Base-by-base conservation (phyloP, 768 basidiomycete genomes). In the Pleurotus djamor region DNA sequence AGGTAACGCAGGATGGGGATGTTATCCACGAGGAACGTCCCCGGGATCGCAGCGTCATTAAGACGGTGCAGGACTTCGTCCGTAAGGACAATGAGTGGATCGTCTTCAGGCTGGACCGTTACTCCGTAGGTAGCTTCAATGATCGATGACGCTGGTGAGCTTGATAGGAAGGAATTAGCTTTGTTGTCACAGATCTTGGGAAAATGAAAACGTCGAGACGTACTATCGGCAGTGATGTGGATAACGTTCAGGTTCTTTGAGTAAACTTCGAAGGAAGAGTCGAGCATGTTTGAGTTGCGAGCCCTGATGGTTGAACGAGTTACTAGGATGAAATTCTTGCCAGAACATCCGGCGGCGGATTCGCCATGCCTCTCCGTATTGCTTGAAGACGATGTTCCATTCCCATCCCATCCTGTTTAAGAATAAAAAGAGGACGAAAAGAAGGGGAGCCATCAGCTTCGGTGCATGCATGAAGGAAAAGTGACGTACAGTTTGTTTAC, bases 311-410 rank as follows among this genome's bases (percentile, higher is more conserved):
- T 68, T 60, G 12, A 56, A 52, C 1, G 69, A 64, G 1, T 74
- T 73, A 32, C 67, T 64, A 0, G 67, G 62, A 54, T 76, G 72
- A 59, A 81, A 76, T 55, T 80, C 72, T 48, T 75, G 66, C 36
- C 72, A 70, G 63, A 82, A 79, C 9, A 74, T 49, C 14, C 74
- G 70, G 5, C 82, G 72, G 17, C 74, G 73, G 9, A 69, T 68
- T 50, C 70, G 74, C 81, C 81, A 81, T 33, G 51, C 47, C 36
- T 71, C 66, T 17, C 76, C 76, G 50, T 81, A 81, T 4, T 68
- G 71, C 71, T 78, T 71, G 38, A 74, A 63, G 2, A 69, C 68
- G 52, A 80, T 71, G 48, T 70, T 65, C 71, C 73, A 79, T 21
- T 69, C 70, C 65, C 72, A 76, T 2, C 78, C 78, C 68, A 79